phyloP scores from a whole-genome alignment of 148 eudicot genomes.

The Vaccinium darrowii region DNA sequence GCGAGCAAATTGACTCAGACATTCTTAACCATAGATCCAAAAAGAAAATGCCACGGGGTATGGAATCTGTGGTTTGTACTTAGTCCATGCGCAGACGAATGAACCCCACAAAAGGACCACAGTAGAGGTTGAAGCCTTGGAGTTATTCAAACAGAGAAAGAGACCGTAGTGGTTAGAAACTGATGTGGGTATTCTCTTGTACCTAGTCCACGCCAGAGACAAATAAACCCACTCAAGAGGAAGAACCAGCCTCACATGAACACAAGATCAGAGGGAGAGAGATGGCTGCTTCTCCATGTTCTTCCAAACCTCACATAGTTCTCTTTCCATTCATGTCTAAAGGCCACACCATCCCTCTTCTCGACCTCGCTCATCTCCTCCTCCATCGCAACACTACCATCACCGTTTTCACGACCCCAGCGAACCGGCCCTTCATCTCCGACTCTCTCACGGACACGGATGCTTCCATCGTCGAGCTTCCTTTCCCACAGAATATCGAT shows the following conservation, averaged over 20 bases:
- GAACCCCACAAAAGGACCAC: no score
- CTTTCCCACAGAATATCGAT: constrained; percentile 34
- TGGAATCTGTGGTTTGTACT: not conserved
- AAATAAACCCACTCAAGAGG: not conserved
- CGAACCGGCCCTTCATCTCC: constrained; percentile 51
- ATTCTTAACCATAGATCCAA: no score
- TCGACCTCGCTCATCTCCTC: constrained; percentile 59
- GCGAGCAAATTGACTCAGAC: no score
- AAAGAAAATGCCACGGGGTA: not conserved
- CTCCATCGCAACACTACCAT: constrained; percentile 40
- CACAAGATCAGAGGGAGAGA: not conserved
- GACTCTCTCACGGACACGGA: constrained; percentile 28
- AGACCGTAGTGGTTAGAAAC: not conserved
- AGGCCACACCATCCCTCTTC: constrained; percentile 78
- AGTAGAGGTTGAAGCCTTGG: no score
- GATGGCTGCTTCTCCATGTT: not conserved
- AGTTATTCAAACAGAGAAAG: no score
- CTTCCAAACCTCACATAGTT: not conserved
- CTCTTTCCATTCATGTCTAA: constrained; percentile 86
- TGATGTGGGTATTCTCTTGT: no score
- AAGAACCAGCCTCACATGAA: not conserved
- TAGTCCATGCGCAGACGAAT: no score
- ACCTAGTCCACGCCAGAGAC: not conserved
- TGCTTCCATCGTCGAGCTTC: constrained; percentile 38
- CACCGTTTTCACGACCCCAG: constrained; percentile 72